Evolutionary conservation across 352 stramenopile species (phyloP), one percentile per base, ranked within the genome.

Genomic region (Phytopythium cucurbitacearum): DNA sequence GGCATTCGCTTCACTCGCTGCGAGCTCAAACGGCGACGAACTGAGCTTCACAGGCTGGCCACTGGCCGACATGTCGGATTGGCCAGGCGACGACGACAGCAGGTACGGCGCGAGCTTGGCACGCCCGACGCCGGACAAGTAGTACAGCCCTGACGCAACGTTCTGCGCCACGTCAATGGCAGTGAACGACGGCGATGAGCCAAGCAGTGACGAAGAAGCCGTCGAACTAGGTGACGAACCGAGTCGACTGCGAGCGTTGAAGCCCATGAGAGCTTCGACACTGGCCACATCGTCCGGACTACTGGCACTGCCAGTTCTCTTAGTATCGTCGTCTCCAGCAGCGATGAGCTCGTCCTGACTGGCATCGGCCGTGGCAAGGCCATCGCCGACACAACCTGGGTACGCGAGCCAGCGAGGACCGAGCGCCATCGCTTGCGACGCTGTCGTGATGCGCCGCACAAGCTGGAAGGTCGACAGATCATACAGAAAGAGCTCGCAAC

Each of bases 141-240:
- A 94, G 64, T 94, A 96, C 13, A 96, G 60, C 3, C 84, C 82
- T 0, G 82, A 93, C 1, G 86, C 86, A n/a, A 96, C 76, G 52
- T 91, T 91, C 67, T 96, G 85, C 5, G 86, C 86, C 6, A 93
- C 80, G 53, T 93, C 80, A 34, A 92, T 87, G 6, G 79, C 82
- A 13, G 76, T 82, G 59, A 85, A 87, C 9, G 73, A 59, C n/a
- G 76, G 67, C n/a, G 64, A 77, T 0, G 65, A 60, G 32, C 56
- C 67, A 16, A 67, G 58, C 3, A 64, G 60, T 4, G 54, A 52
- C 47, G 65, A 58, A 9, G 48, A 28, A n/a, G 48, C 32, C 10
- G 48, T 32, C 38, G 48, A 38, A 2, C 51, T 51, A 4, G 63
- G 38, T 28, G 55, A 59, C 16, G 56, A 59, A 9, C 21, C 37